Evolutionary conservation across 768 basidiomycete species (phyloP), one percentile per base, ranked within the genome.

Genomic region (Hericium coralloides): DNA sequence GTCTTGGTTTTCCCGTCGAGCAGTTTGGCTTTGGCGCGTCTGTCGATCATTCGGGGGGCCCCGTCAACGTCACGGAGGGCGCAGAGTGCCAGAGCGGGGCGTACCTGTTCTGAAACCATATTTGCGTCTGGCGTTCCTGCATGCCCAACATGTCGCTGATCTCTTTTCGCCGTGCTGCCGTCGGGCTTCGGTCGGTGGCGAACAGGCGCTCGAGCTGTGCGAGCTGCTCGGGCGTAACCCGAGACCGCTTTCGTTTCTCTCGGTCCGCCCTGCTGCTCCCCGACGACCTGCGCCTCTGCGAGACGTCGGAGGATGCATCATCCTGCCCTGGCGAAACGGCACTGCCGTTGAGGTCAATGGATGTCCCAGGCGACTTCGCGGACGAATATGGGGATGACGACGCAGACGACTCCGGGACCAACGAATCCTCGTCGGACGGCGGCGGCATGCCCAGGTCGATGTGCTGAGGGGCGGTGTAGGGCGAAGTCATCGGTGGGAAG

Each of bases 101-200:
- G 17, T 31, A 85, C 89, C 89, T 76, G 66, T 92, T 92, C 68
- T 92, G 89, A 64, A 91, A 92, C 90, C 90, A 92, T 49, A 92
- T 87, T 70, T 92, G 90, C 0, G 87, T 90, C 74, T 92, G 90
- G 38, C 89, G 83, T 70, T 92, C 90, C 52, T 87, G 80, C 85
- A 92, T 90, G 15, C 87, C 87, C 4, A 92, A 74, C 55, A 80
- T 68, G 23, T 83, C 79, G 57, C 85, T 82, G 53, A 92, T 89
- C 63, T 90, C 89, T 55, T 82, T 80, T 45, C 90, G 76, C 51
- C 82, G 78, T 12, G 78, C 77, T 2, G 85, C 84, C 2, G 85
- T 85, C 10, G 90, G 90, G 66, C 82, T 87, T 45, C 83, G 77
- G 67, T 91, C 87, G 52, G 71, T 64, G 12, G 80, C 69, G 66